phyloP scores from a whole-genome alignment of 306 rosid genomes.

The Prunus davidiana region DNA sequence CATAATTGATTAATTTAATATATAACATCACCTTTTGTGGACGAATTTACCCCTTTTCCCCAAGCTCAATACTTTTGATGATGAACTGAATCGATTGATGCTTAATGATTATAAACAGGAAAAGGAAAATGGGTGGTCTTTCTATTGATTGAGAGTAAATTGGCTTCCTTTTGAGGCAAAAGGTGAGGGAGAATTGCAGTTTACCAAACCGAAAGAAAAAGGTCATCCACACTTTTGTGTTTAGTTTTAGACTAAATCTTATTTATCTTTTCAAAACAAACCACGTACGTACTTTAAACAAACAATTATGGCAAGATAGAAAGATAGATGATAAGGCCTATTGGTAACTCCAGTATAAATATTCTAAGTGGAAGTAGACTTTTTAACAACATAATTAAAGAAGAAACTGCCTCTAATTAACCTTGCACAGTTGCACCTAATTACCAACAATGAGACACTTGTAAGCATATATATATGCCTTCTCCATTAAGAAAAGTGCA shows the following conservation, averaged over 20 bases:
- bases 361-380: background rate
- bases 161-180: background rate
- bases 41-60: background rate
- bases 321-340: too few species aligned
- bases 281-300: background rate
- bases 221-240: background rate
- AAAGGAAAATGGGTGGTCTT: background rate
- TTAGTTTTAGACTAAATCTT: background rate
- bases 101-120: background rate
- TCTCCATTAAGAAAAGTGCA: background rate
- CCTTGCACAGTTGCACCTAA: background rate
- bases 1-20: background rate
- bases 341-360: background rate
- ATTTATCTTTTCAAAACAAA: background rate
- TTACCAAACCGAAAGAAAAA: conserved; percentile 13
- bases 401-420: background rate
- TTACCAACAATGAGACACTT: conserved; percentile 4
- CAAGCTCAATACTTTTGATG: too few species aligned
- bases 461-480: background rate
- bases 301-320: too few species aligned
- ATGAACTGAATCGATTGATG: too few species aligned
- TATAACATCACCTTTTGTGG: background rate
- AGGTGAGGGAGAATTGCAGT: conserved; percentile 2
- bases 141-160: background rate
- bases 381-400: background rate